A percentile compares a stretch with the other conserved stretches of the same genome.
Conservation (phyloP, 108 stramenopile genomes). For the Skeletonema costatum region DNA sequence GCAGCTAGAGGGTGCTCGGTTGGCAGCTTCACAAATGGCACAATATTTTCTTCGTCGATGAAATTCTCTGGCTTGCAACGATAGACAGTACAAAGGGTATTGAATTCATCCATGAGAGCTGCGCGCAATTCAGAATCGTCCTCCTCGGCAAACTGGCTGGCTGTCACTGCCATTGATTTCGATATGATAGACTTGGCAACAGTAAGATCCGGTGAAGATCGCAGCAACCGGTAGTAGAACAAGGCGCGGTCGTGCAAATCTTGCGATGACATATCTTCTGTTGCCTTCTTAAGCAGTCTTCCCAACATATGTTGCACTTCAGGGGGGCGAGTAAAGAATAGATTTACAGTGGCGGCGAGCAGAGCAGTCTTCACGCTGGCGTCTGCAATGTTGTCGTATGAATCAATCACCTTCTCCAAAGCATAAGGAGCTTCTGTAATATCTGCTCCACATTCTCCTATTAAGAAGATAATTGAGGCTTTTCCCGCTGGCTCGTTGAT, state of each 20-base stretch:
- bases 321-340: slow-evolving; percentile 98
- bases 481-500: slow-evolving; percentile 86
- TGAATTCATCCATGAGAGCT: slow-evolving; percentile 92
- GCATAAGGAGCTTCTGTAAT: slow-evolving; percentile 96
- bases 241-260: slow-evolving; percentile 98
- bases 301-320: slow-evolving; percentile 97
- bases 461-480: slow-evolving; percentile 91
- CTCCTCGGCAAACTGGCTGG: slow-evolving; percentile 85
- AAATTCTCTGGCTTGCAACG: slow-evolving; percentile 91
- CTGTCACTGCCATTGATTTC: slow-evolving; percentile 53
- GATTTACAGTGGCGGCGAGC: slow-evolving; percentile 90
- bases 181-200: slow-evolving; percentile 72
- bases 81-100: slow-evolving; percentile 95
- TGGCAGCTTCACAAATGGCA: slow-evolving; percentile 74
- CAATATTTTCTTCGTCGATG: slow-evolving; percentile 82
- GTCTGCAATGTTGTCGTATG: slow-evolving; percentile 69
- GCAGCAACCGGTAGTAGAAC: slow-evolving; percentile 95
- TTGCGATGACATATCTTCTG: slow-evolving; percentile 90
- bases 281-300: slow-evolving; percentile 87
- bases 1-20: slow-evolving; percentile 73
- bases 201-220: slow-evolving; percentile 77
- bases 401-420: slow-evolving; percentile 92
- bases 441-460: slow-evolving; percentile 96
- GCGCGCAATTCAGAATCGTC: slow-evolving; percentile 71
- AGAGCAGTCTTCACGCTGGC: slow-evolving; percentile 86